Conservation (phyloP, 768 basidiomycete genomes). For the Tricholomella constricta region DNA sequence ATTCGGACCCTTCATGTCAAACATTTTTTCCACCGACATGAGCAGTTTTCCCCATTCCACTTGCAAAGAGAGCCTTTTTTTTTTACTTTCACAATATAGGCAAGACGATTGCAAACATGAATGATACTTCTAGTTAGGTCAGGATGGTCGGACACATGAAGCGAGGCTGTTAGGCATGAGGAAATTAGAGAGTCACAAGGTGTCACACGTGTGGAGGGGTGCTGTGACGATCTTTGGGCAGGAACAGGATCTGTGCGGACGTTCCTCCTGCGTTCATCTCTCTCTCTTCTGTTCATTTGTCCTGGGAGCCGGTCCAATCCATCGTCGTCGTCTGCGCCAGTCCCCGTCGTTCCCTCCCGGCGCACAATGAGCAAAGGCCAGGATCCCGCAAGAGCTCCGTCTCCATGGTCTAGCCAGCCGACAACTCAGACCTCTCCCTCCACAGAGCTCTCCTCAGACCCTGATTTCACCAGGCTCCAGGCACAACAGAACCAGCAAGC, state of each 20-base stretch:
- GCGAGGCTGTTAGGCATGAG: not conserved
- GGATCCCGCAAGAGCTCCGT: constrained; percentile 34
- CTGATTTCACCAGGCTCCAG: constrained; percentile 22
- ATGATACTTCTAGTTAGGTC: too few relatives aligned
- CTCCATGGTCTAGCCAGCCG: constrained; percentile 37
- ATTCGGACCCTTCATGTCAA: too few relatives aligned
- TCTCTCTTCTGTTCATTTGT: not conserved
- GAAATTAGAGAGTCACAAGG: constrained; percentile 4
- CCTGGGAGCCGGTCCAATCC: not conserved
- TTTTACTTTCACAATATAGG: too few relatives aligned
- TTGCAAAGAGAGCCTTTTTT: too few relatives aligned
- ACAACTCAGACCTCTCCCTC: constrained; percentile 19
- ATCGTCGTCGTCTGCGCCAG: not conserved
- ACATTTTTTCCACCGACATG: too few relatives aligned
- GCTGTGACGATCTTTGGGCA: constrained; percentile 16
- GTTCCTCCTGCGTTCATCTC: constrained; percentile 15
- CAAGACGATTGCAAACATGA: too few relatives aligned
- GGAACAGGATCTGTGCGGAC: constrained; percentile 9
- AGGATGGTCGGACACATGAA: too few relatives aligned
- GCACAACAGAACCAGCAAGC: constrained; percentile 17
- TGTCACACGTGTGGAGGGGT: constrained; percentile 13
- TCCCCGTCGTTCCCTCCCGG: constrained; percentile 1
- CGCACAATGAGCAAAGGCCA: constrained; percentile 40
- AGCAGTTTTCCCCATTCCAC: too few relatives aligned
- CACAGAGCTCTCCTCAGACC: constrained; percentile 27